Evolutionary conservation across 2,329 filamentous ascomycete genomes (phyloP), one percentile per base, ranked within the genome.

Genomic region (Cladophialophora chaetospira): DNA sequence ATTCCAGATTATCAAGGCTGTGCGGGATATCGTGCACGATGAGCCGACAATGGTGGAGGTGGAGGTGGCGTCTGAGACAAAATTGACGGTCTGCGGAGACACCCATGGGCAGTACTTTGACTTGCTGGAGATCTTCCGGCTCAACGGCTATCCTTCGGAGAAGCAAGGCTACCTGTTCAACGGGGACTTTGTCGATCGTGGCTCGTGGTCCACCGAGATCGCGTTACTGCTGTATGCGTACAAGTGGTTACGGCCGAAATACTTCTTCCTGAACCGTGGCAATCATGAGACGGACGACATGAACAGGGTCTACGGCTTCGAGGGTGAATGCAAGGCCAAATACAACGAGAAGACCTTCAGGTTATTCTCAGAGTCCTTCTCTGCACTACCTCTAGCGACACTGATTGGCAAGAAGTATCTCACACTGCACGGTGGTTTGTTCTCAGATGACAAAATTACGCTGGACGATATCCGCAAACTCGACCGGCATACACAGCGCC

Each of bases 221-320:
- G 93, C 91, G 9, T 81, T 99, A 44, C 80, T 97, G 9, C 80
- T 99, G 17, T 99, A 97, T 73, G 89, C 93, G 42, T 96, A 96
- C 82, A 99, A 99, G 79, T 96, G 91, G 93, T 75, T 97, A 67
- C 86, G 89, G 53, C 94, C 94, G 5, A 83, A 85, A 40, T 85
- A 81, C 53, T 93, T 99, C 81, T 97, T 96, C 83, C 79, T 99
- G 63, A 99, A 99, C 80, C 86, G 94, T 61, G 94, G 94, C 66
- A 99, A 99, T 75, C 94, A 99, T 76, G 94, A 99, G 77, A 97
- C 94, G 46, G 93, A 97, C 71, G 93, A 97, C 74, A 99, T 99
- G 94, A 99, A 99, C 80, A 86, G 91, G 65, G 92, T 94, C 52
- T 99, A 99, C 71, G 94, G 94, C 15, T 99, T 99, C 68, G 94